phyloP scores from a whole-genome alignment of 768 basidiomycete species.

The Daedaleopsis sinensis region DNA sequence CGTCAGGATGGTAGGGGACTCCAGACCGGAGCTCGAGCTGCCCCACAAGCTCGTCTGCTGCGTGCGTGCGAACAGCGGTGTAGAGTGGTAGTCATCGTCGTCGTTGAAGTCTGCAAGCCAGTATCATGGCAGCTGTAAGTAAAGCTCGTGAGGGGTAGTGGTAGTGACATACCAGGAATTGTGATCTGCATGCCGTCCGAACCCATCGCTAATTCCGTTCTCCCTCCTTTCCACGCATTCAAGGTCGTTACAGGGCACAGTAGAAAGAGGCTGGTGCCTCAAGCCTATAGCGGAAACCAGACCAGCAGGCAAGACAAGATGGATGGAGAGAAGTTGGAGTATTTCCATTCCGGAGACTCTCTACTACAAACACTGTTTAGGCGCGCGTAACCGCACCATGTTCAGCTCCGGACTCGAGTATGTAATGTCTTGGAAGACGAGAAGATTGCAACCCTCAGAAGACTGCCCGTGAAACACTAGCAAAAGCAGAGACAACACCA shows the following conservation, averaged over 20 bases:
- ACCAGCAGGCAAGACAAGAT: conserved; percentile 5
- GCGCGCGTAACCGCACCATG: background rate
- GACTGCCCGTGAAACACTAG: too few relatives aligned
- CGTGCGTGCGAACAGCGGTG: conserved; percentile 70
- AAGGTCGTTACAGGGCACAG: background rate
- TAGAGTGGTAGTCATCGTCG: conserved; percentile 65
- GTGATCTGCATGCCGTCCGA: conserved; percentile 50
- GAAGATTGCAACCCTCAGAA: too few relatives aligned
- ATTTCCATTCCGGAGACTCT: background rate
- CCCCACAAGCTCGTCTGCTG: conserved; percentile 39
- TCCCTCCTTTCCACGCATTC: background rate
- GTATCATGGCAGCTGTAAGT: background rate
- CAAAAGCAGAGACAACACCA: too few relatives aligned
- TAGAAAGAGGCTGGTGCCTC: background rate
- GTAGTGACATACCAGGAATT: conserved; percentile 42
- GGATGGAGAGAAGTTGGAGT: background rate
- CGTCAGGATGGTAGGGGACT: conserved; percentile 67
- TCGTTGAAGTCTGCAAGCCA: conserved; percentile 69
- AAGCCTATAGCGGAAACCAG: conserved; percentile 3
- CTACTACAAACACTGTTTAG: background rate
- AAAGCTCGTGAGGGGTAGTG: background rate
- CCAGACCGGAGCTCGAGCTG: conserved; percentile 48
- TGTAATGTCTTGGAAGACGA: too few relatives aligned
- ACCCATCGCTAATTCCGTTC: conserved; percentile 21
- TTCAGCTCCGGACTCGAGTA: background rate